A percentile compares a stretch with the other conserved stretches of the same genome.
Evolutionary conservation across 306 rosid genomes (phyloP).

Genomic region (Prunus dulcis): DNA sequence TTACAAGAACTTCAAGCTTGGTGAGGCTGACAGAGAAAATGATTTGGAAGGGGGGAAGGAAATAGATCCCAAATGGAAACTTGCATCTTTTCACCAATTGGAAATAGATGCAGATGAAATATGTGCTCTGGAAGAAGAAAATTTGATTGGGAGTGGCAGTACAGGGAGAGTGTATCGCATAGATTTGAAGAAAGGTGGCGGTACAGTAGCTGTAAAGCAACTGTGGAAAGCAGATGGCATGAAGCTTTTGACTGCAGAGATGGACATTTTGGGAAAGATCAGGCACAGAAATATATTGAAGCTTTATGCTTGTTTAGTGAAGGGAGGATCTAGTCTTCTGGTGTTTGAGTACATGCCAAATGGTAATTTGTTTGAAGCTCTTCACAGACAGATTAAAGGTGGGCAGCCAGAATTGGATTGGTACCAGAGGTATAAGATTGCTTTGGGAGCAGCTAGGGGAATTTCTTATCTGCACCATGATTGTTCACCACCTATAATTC

Average conservation of each 20-base stretch:
- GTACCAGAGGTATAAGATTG: constrained; percentile 74
- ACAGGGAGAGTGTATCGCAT: constrained; percentile 88
- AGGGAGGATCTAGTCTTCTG: constrained; percentile 63
- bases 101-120: constrained; percentile 75
- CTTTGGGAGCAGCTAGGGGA: constrained; percentile 86
- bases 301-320: constrained; percentile 81
- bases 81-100: constrained; percentile 68
- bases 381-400: constrained; percentile 56
- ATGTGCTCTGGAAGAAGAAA: constrained; percentile 61
- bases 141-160: constrained; percentile 82
- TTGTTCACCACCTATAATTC: constrained; percentile 77
- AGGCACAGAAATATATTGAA: constrained; percentile 84
- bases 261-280: constrained; percentile 82
- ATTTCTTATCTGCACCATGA: constrained; percentile 94
- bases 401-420: constrained; percentile 62
- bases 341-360: constrained; percentile 90
- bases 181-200: constrained; percentile 49
- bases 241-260: constrained; percentile 78
- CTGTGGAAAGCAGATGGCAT: constrained; percentile 60
- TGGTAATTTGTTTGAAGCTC: constrained; percentile 80
- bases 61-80: constrained; percentile 59
- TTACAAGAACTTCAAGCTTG: constrained; percentile 44
- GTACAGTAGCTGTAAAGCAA: constrained; percentile 76
- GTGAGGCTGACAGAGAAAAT: constrained; percentile 24
- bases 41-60: constrained; percentile 35